These are phyloP conservation scores for Colletotrichum noveboracense DNA, from an alignment of 2,329 filamentous ascomycete genomes.

Conservation along the genomic window DNA sequence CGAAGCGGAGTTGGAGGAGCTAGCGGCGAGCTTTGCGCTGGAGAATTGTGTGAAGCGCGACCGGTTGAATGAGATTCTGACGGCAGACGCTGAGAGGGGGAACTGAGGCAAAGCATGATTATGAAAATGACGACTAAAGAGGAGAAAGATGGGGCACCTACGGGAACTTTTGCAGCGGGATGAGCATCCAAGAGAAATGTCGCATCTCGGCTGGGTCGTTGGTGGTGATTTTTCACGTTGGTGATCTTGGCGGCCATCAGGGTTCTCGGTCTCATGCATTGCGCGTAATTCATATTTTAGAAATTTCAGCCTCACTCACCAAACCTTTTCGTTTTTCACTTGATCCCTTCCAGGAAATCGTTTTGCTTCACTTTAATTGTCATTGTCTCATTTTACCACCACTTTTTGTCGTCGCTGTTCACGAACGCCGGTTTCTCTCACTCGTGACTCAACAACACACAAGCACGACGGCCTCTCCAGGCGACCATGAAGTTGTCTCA, in stretches of 20 bases:
- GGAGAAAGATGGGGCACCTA: neutral
- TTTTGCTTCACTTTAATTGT: no score
- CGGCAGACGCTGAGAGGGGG: constrained; percentile 38
- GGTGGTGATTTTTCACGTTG: neutral
- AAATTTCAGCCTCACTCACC: neutral
- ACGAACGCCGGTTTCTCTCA: no score
- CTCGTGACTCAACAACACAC: no score
- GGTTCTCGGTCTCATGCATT: constrained; percentile 1
- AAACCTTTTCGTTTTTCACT: neutral
- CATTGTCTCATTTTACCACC: no score
- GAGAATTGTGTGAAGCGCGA: constrained; percentile 58
- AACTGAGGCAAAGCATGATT: neutral
- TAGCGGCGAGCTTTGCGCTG: constrained; percentile 56
- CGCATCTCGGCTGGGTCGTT: neutral
- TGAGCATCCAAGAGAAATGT: neutral
- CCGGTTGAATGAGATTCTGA: constrained; percentile 55
- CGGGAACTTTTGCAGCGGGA: neutral
- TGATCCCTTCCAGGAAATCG: neutral
- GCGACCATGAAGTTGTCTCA: no score
- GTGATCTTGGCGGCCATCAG: constrained; percentile 20
- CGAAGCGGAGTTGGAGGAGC: constrained; percentile 56
- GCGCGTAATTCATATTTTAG: neutral
- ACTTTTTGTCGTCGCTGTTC: no score
- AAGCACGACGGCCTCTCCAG: no score
- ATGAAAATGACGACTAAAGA: neutral